Base-by-base conservation (phyloP, 1,139 yeast genomes). In the Suhomyces anneliseae region DNA sequence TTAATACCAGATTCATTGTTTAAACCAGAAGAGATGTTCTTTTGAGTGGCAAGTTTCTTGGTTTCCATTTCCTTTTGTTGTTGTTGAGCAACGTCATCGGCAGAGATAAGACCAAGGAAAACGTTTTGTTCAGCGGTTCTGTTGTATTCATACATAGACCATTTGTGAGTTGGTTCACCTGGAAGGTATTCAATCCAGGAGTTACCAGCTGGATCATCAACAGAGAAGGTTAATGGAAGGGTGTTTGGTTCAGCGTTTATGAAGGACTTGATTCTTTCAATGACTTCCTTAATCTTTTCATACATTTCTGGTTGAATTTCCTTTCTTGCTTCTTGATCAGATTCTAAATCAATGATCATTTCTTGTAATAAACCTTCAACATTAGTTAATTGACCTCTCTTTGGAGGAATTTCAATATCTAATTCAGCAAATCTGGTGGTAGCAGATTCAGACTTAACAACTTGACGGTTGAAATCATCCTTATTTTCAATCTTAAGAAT, bases 171-270 rank as follows among this genome's bases (percentile, higher is more conserved):
- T 10, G 96, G 79, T 64, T 92, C 97, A 47, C 88, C 92, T 19
- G 98, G 98, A 49, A 81, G 69, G 62, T 80, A 90, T 64, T 90
- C 97, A 47, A 95, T 85, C 96, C 97, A 95, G 2, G 98, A 92
- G 70, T 95, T 93, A 19, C 99, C 99, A 0, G 97, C 82, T 33
- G 99, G 98, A 68, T 93, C 99, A 65, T 92, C 97, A 15, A 90
- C 70, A 14, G 81, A 75, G 44, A 95, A 79, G 0, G 96, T 88
- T 53, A 93, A 64, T 2, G 99, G 99, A 50, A 90, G 70, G 11
- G 81, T 78, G 34, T 79, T 82, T 46, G 79, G 80, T 48, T 83
- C 83, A 48, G 90, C 93, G 27, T 78, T 76, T 27, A 89, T 72
- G 47, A 77, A 81, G 7, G 78, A 67, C 50, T 74, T 68, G 36